Evolutionary conservation across 2,329 filamentous ascomycete genomes (phyloP), one percentile per base, ranked within the genome.

Genomic region (Xylariaceae sp.): DNA sequence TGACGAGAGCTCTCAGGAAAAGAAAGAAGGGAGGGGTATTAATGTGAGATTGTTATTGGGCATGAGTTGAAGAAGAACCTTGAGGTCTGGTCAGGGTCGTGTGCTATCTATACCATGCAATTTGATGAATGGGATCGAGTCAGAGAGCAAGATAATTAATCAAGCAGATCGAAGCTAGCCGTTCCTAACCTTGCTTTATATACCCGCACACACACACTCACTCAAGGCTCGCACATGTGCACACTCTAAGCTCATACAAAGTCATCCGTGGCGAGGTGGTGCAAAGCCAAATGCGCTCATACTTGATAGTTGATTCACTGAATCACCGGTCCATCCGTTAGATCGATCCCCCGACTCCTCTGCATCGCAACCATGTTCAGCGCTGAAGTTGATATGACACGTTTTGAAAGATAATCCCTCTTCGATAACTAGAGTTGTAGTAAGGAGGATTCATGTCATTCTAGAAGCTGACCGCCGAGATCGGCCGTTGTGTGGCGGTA

Each of bases 381-480:
- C 5, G 15, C 15, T 10, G 18, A 30, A 19, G 44, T 55, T 57
- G 48, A 49, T 53, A 53, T 59, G 57, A 59, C 57, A 37, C 43
- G 53, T 55, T 49, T 53, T 34, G 40, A 57, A 54, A 47, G 41
- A 44, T 56, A 54, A 58, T 58, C 6, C 47, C 36, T 19, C 32
- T 9, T 18, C 34, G 50, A 30, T 34, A 34, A 34, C 32, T 36
- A 26, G 37, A 9, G 4, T 34, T 15, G 13, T 5, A 34, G 10
- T 5, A 34, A 34, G 9, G 10, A 34, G n/a, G n/a, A n/a, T n/a
- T 34, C 32, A 13, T 5, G 32, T 34, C 13, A 34, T 34, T 10
- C 13, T 15, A 15, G 13, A 34, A 34, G 5, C 10, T 34, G 6
- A 34, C 32, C 9, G 32, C 32, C 32, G 32, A 34, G 32, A 34